Base-by-base conservation (phyloP, 2,329 filamentous ascomycete species). In the Trichoderma guizhouense region DNA sequence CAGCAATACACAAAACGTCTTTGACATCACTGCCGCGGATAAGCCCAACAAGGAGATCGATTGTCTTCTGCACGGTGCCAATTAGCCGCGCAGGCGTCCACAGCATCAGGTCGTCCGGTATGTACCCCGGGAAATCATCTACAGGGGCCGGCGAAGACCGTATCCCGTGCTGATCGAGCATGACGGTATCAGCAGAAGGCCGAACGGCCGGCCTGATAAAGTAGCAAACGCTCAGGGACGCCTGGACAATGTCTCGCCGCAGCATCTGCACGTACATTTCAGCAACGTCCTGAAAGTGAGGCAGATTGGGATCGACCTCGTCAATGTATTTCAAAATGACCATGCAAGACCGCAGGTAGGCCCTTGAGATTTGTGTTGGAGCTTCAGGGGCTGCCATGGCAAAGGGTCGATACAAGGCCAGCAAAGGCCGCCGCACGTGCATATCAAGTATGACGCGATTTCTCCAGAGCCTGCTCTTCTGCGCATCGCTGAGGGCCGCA, bases 251-350 rank as follows among this genome's bases (percentile, higher is more conserved):
- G 73, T 89, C 87, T 72, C 84, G 83, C 74, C 86, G 87, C 43
- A 89, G 77, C 12, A 87, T 80, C 63, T 87, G 82, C 72, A 87
- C 82, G 69, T 87, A 86, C 82, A 88, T 86, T 71, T 86, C 84
- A 74, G 82, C 82, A 28, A 87, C 81, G 55, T 85, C 83, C 53
- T 82, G 79, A 66, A 85, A 88, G 61, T 84, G 83, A 3, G 84
- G 80, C 6, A 83, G 79, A 28, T 79, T 76, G 0, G 85, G 84
- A 72, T 88, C 86, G 7, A 88, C 77, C 73, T 88, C 86, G 73
- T 88, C 86, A 58, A 88, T 79, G 71, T 87, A 88, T 15, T 84
- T 85, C 62, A 88, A 79, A n/a, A 89, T 83, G 18, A 86, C 82
- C 82, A 88, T 87, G 3, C 85, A 88, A 0, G 86, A 88, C 64